phyloP scores from a whole-genome alignment of 257 asterid genomes.

The Solanum acaule region DNA sequence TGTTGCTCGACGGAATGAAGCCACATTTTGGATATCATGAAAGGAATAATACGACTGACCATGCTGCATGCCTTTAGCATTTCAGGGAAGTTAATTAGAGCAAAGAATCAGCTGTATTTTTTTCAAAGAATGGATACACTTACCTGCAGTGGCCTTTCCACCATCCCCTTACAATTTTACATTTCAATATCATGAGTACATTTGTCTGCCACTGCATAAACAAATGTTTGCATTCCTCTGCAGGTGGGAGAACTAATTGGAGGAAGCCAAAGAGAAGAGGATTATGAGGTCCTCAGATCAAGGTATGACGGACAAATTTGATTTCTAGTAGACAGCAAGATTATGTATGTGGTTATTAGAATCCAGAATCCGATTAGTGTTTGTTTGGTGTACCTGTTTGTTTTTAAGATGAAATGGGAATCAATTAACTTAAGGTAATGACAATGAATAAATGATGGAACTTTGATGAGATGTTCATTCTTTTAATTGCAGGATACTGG shows the following conservation, averaged over 20 bases:
- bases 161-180: not conserved
- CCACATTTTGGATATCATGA: not conserved
- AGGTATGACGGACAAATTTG: conserved; percentile 30
- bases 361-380: not conserved
- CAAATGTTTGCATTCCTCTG: not conserved
- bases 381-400: not conserved
- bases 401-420: not conserved
- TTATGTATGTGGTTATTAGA: not conserved
- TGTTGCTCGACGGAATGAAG: not conserved
- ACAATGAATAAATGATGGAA: not conserved
- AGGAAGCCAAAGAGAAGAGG: conserved; percentile 98
- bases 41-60: not conserved
- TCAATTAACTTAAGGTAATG: not conserved
- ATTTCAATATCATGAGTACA: not conserved
- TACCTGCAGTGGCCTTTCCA: not conserved
- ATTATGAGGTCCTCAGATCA: conserved; percentile 60
- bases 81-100: not conserved
- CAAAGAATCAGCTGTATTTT: not conserved
- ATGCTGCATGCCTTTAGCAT: not conserved
- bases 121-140: not conserved
- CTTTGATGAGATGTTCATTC: not conserved
- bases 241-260: conserved; percentile 99
- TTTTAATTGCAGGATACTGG: conserved; percentile 52
- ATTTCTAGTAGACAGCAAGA: not conserved
- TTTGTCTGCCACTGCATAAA: not conserved